Evolutionary conservation across 345 rosid genomes (phyloP).

Genomic region (Syzygium oleosum): DNA sequence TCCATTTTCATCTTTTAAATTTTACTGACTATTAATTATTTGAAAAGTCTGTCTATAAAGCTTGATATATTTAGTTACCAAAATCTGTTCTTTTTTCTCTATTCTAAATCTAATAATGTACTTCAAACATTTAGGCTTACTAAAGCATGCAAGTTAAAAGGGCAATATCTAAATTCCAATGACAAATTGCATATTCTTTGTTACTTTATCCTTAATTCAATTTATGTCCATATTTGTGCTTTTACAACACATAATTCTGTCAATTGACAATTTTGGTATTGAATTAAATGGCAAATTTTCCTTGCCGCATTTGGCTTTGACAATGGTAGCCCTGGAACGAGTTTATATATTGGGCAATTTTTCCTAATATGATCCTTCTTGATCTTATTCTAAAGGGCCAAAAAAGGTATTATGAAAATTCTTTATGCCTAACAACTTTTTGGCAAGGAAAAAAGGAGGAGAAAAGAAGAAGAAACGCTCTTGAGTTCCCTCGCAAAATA

Average conservation of each 20-base stretch:
- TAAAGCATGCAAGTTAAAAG: background rate
- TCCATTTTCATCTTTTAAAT: no score
- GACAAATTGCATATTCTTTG: fast-evolving
- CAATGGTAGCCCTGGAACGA: no score
- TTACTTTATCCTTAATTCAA: background rate
- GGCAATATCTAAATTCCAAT: background rate
- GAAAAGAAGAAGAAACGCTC: background rate
- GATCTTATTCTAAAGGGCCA: no score
- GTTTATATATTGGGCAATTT: no score
- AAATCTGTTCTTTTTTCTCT: background rate
- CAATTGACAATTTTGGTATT: background rate
- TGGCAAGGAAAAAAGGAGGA: constrained; percentile 2
- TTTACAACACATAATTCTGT: fast-evolving
- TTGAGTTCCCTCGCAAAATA: background rate
- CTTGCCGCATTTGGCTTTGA: background rate
- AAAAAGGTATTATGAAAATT: background rate
- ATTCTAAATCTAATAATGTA: background rate
- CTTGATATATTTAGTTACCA: background rate
- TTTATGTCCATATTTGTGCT: background rate
- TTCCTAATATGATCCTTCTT: no score
- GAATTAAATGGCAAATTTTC: background rate
- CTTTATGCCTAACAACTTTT: background rate
- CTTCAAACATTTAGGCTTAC: background rate
- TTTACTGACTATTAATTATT: background rate
- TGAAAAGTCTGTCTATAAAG: no score